A percentile compares a stretch with the other conserved stretches of the same genome.
Conservation (phyloP, 2,329 filamentous ascomycete species). For the Fulvia fulva region DNA sequence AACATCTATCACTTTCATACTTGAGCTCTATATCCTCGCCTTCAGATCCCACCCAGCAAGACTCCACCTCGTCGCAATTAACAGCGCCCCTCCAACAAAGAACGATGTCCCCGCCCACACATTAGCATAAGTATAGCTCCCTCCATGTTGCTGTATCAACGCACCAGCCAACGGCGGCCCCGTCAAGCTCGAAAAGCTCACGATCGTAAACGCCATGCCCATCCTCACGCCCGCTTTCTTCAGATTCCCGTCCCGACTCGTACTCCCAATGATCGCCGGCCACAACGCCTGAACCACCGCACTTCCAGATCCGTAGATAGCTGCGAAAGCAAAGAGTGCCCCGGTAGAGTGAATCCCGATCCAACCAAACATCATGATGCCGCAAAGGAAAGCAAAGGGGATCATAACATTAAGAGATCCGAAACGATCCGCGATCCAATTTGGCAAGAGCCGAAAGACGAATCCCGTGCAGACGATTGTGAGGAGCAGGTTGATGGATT, state of each 20-base stretch:
- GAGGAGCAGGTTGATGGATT: conserved; percentile 54
- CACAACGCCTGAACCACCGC: conserved; percentile 47
- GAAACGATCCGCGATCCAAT: conserved; percentile 52
- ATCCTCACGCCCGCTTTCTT: conserved; percentile 45
- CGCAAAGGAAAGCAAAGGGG: conserved; percentile 46
- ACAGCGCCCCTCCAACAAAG: conserved; percentile 24
- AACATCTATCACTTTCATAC: background rate
- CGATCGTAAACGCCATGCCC: conserved; percentile 47
- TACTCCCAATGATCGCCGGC: conserved; percentile 39
- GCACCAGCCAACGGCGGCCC: conserved; percentile 48
- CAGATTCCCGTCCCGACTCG: conserved; percentile 43
- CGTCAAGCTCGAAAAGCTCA: conserved; percentile 43
- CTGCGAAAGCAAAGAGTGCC: conserved; percentile 43
- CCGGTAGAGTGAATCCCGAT: conserved; percentile 43
- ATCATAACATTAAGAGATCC: conserved; percentile 57
- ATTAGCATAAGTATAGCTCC: conserved; percentile 44
- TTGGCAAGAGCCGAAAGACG: conserved; percentile 51
- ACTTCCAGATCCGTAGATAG: conserved; percentile 44
- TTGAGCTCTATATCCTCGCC: conserved; percentile 23
- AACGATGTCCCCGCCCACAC: conserved; percentile 41
- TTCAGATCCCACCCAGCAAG: conserved; percentile 29
- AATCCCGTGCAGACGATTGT: conserved; percentile 57
- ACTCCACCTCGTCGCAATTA: conserved; percentile 27
- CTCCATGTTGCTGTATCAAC: conserved; percentile 39
- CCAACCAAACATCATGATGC: conserved; percentile 55